Conservation (phyloP, 2,329 filamentous ascomycete genomes). For the Ophiocordyceps australis region DNA sequence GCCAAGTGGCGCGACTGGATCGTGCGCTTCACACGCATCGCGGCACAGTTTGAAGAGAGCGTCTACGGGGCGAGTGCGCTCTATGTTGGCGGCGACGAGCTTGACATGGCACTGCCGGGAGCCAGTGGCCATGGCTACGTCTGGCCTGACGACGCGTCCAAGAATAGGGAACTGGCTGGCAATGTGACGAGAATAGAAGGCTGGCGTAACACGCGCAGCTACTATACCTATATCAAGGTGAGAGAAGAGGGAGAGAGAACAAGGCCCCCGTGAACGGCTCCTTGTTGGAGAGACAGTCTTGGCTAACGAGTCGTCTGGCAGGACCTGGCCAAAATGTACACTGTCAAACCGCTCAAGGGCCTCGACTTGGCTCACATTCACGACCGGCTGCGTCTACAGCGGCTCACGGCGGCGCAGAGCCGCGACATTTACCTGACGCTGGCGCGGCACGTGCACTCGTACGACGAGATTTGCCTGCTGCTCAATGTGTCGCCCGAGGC, state of each 20-base stretch:
- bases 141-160: constrained; percentile 69
- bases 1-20: constrained; percentile 92
- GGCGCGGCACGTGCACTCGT: constrained; percentile 54
- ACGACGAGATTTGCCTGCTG: constrained; percentile 73
- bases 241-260: constrained; percentile 4
- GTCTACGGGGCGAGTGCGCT: constrained; percentile 88
- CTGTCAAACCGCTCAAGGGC: constrained; percentile 51
- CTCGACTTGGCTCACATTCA: constrained; percentile 84
- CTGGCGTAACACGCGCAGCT: constrained; percentile 89
- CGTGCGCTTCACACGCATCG: constrained; percentile 80
- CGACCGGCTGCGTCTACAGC: constrained; percentile 71
- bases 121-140: constrained; percentile 83
- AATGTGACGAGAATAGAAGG: constrained; percentile 90
- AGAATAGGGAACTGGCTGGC: constrained; percentile 72
- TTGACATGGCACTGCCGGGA: constrained; percentile 35
- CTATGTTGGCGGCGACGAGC: constrained; percentile 64
- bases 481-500: constrained; percentile 70
- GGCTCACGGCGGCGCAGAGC: constrained; percentile 56
- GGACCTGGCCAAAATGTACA: constrained; percentile 49
- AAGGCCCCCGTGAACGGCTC: background rate
- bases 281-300: too few species aligned
- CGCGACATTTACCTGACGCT: constrained; percentile 76
- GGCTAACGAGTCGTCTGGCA: constrained; percentile 14
- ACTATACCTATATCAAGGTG: constrained; percentile 87
- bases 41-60: constrained; percentile 85